A percentile compares a stretch with the other conserved stretches of the same genome.
These are phyloP conservation scores for Arthrinium puccinioides DNA, from an alignment of 2,329 filamentous ascomycete species.

Conservation along the genomic window DNA sequence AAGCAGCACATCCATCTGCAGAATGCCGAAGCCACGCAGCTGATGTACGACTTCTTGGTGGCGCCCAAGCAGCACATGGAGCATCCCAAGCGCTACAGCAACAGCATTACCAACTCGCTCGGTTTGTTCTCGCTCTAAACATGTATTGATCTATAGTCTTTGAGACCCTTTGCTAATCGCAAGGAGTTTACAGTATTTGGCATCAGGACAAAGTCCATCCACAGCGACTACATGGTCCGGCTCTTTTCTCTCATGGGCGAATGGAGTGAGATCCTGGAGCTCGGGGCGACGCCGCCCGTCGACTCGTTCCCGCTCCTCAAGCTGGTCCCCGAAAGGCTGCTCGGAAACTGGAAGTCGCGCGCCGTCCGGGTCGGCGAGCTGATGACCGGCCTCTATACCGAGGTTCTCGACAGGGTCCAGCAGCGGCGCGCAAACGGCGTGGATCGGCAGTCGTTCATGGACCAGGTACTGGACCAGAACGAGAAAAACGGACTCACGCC, in stretches of 20 bases:
- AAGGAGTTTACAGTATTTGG: conserved; percentile 20
- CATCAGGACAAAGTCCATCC: conserved; percentile 17
- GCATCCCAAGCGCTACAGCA: conserved; percentile 39
- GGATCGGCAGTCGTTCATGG: conserved; percentile 6
- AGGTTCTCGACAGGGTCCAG: conserved; percentile 28
- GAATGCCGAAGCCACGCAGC: conserved; percentile 40
- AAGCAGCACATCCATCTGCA: conserved; percentile 31
- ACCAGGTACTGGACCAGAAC: conserved; percentile 11
- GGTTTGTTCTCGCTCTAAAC: conserved; percentile 5
- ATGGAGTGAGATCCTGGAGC: conserved; percentile 35
- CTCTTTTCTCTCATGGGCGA: conserved; percentile 17
- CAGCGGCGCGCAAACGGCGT: conserved; percentile 4
- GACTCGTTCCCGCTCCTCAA: conserved; percentile 38
- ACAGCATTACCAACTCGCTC: conserved; percentile 38
- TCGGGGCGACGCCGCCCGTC: conserved; percentile 39
- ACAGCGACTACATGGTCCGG: conserved; percentile 1
- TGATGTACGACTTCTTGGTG: conserved; percentile 34
- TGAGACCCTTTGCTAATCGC: neutral
- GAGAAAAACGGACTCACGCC: conserved; percentile 20
- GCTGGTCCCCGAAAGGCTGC: conserved; percentile 30
- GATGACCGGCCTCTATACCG: conserved; percentile 32
- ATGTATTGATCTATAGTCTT: neutral
- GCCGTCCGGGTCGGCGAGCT: conserved; percentile 27
- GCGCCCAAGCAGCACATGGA: conserved; percentile 34
- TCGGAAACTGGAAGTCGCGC: conserved; percentile 30